phyloP scores from a whole-genome alignment of 441 rosid genomes.

The Oxalis stricta region DNA sequence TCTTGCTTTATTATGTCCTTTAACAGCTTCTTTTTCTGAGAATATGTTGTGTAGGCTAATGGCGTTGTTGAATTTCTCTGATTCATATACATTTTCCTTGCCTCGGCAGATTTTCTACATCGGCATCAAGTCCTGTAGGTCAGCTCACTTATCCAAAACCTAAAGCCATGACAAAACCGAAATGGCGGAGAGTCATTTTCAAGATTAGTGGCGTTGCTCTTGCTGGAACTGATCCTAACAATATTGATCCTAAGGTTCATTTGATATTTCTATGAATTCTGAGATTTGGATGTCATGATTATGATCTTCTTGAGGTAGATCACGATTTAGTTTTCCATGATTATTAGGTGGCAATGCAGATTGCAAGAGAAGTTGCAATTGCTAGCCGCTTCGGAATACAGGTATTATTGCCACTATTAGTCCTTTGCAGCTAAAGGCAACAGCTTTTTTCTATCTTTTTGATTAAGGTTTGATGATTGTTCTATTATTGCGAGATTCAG shows the following conservation, averaged over 20 bases:
- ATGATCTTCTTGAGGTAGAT: not conserved
- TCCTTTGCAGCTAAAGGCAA: not conserved
- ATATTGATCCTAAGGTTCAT: conserved; percentile 73
- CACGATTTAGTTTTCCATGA: conserved; percentile 7
- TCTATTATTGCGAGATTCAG: conserved; percentile 19
- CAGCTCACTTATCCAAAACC: conserved; percentile 31
- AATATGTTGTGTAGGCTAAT: not conserved
- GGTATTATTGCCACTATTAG: conserved; percentile 21
- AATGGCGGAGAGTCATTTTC: conserved; percentile 77
- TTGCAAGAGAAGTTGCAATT: conserved; percentile 66
- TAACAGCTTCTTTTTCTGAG: not conserved
- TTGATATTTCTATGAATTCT: not conserved
- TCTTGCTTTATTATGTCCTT: not conserved
- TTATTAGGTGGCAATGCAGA: conserved; percentile 48
- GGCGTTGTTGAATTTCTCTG: not conserved
- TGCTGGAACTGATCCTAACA: conserved; percentile 46
- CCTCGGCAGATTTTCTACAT: conserved; percentile 25
- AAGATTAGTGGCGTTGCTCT: conserved; percentile 81
- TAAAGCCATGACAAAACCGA: conserved; percentile 33
- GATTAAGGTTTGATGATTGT: not conserved
- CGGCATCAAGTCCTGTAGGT: conserved; percentile 24
- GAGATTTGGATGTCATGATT: conserved; percentile 1
- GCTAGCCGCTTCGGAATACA: conserved; percentile 67
- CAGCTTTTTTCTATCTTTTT: conserved; percentile 4
- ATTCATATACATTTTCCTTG: not conserved